Conservation (phyloP, 2,329 filamentous ascomycete species). For the Fusarium sp. region DNA sequence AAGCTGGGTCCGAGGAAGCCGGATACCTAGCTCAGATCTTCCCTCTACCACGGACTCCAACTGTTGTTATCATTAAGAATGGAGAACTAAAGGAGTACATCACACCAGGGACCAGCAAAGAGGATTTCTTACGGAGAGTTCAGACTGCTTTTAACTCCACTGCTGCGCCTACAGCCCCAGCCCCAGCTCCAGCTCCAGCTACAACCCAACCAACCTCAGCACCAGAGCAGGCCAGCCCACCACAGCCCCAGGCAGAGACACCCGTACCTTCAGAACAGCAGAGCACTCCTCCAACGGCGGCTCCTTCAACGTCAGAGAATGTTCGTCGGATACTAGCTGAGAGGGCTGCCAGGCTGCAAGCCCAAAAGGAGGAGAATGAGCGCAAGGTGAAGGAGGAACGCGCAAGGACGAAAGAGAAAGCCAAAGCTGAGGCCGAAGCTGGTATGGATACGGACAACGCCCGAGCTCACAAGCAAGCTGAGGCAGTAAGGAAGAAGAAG, state of each 20-base stretch:
- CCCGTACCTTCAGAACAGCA: constrained; percentile 27
- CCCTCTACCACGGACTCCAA: constrained; percentile 80
- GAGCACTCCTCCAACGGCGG: constrained; percentile 28
- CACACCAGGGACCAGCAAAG: constrained; percentile 68
- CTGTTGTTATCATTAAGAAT: constrained; percentile 82
- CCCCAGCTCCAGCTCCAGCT: constrained; percentile 1
- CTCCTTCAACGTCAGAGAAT: constrained; percentile 46
- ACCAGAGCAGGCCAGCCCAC: constrained; percentile 22
- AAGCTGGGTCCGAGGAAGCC: constrained; percentile 81
- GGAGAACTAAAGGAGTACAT: constrained; percentile 83
- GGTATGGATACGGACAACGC: constrained; percentile 46
- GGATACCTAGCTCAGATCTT: constrained; percentile 85
- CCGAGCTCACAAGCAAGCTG: constrained; percentile 58
- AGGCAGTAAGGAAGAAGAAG: constrained; percentile 70
- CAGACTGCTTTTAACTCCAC: constrained; percentile 48
- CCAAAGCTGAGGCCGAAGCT: constrained; percentile 54
- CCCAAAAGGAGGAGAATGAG: constrained; percentile 56
- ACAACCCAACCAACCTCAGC: constrained; percentile 16
- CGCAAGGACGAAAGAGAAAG: constrained; percentile 59
- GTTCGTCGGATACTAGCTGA: constrained; percentile 59
- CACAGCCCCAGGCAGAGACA: constrained; percentile 37
- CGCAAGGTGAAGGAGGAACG: constrained; percentile 62
- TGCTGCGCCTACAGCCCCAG: constrained; percentile 17
- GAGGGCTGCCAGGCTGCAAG: constrained; percentile 57
- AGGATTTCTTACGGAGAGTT: constrained; percentile 69